Base-by-base conservation (phyloP, 2,329 filamentous ascomycete species). In the Oidium heveae region DNA sequence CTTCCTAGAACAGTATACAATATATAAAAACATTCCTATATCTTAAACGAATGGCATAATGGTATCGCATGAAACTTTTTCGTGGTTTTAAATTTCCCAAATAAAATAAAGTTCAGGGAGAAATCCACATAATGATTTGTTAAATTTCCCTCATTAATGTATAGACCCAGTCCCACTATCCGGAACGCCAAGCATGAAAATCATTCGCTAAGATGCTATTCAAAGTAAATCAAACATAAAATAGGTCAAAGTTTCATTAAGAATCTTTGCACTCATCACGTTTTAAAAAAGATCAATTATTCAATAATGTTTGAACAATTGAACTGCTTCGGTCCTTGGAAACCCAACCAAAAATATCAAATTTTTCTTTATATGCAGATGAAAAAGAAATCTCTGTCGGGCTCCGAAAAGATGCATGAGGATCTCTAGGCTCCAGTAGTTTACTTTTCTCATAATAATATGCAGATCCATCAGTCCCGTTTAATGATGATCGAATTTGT, bases 401-500 rank as follows among this genome's bases (percentile, higher is more conserved):
- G 56, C 62, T 65, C 18, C 57, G 57, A 55, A 55, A 59, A 41
- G 39, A n/a, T 7, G 60, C 57, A 37, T 58, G 58, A 28, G 52
- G 59, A 52, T 73, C 72, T 18, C 73, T 68, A 28, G 81, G 81
- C 61, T 85, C 81, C 12, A 84, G 70, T 7, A 81, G 67, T 22
- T 83, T 68, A 51, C 79, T 83, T 52, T 80, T 77, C 43, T 80
- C 74, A 63, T 84, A 83, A 16, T 39, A 20, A 12, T 15, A 20
- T 59, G 82, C 79, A 58, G 72, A 74, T 59, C 80, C 76, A 15
- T 80, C 74, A 61, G 77, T 79, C 57, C 75, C 73, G 55, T 79
- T 73, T 54, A 78, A 76, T 20, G 70, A 74, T 18, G 60, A 62
- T 57, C 64, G 65, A 70, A 74, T 56, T 13, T 84, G 83, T 49